A percentile compares a stretch with the other conserved stretches of the same genome.
These are phyloP conservation scores for Solanum chacoense DNA, from an alignment of 305 asterid genomes.

Conservation along the genomic window DNA sequence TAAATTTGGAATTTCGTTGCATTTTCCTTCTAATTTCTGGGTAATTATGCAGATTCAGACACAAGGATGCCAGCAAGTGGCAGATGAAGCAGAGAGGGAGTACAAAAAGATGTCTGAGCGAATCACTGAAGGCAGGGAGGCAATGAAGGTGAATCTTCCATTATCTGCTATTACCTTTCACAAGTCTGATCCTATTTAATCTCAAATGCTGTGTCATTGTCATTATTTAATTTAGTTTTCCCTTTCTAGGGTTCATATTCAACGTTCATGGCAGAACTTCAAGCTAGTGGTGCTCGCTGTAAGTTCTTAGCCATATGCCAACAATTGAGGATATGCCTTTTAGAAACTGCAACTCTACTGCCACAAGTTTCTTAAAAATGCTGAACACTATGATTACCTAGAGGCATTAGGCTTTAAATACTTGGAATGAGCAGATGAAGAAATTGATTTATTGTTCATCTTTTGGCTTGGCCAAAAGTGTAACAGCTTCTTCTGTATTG, in stretches of 20 bases:
- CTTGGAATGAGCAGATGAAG: background rate
- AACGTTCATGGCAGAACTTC: slow-evolving; percentile 59
- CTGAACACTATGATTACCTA: background rate
- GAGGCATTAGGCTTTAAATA: background rate
- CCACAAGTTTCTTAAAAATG: background rate
- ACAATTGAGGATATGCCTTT: background rate
- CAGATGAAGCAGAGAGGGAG: slow-evolving; percentile 75
- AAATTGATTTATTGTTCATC: background rate
- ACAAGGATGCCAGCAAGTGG: slow-evolving; percentile 62
- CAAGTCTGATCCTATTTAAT: background rate
- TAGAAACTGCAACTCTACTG: background rate
- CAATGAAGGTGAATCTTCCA: slow-evolving; percentile 52
- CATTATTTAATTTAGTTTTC: slow-evolving; percentile 6
- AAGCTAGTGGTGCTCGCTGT: slow-evolving; percentile 64
- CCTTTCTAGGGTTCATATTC: slow-evolving; percentile 64
- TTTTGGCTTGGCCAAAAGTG: background rate
- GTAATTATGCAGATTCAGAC: slow-evolving; percentile 47
- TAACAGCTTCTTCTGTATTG: background rate
- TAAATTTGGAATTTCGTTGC: background rate
- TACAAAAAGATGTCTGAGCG: slow-evolving; percentile 50
- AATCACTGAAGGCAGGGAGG: slow-evolving; percentile 60
- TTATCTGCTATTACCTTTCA: background rate
- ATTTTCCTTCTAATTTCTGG: slow-evolving; percentile 1
- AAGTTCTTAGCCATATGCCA: slow-evolving; percentile 20
- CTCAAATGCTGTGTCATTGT: background rate